phyloP scores from a whole-genome alignment of 176 grass and related monocot species.

The Rhipidocladum racemiflorum region DNA sequence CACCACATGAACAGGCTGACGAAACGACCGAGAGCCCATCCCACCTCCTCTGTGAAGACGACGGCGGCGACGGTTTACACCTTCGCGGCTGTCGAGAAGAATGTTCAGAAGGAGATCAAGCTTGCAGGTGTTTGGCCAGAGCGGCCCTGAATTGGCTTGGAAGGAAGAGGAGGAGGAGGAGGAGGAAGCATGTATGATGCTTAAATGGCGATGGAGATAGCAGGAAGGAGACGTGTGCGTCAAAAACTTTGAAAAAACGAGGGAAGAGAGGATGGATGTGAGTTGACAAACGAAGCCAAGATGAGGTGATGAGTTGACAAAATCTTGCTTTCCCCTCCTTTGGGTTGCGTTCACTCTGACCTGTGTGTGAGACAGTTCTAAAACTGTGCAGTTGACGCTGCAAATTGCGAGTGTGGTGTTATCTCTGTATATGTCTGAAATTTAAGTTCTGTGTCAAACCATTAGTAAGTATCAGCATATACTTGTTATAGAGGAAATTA shows the following conservation, averaged over 20 bases:
- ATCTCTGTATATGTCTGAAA: neutral
- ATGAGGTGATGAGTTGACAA: conserved; percentile 12
- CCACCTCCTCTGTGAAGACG: neutral
- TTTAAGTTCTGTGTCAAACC: neutral
- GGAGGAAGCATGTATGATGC: neutral
- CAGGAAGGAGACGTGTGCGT: conserved; percentile 39
- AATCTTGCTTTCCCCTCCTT: conserved; percentile 32
- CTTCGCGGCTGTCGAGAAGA: neutral
- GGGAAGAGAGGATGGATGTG: neutral
- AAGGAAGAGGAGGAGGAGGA: neutral
- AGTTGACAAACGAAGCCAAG: conserved; percentile 32
- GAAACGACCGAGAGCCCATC: conserved; percentile 2
- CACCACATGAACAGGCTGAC: neutral
- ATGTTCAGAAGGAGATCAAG: neutral
- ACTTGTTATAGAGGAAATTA: neutral
- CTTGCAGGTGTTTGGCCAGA: neutral
- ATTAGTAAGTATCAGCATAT: neutral
- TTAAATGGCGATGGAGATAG: conserved; percentile 28
- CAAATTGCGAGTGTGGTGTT: neutral
- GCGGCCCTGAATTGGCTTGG: neutral
- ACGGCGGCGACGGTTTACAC: neutral
- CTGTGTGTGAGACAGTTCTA: neutral
- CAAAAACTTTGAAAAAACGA: conserved; percentile 40
- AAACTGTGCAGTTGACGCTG: neutral
- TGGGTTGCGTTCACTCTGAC: neutral